Evolutionary conservation across 441 rosid species (phyloP), one percentile per base, ranked within the genome.

Genomic region (Eutrema salsugineum): DNA sequence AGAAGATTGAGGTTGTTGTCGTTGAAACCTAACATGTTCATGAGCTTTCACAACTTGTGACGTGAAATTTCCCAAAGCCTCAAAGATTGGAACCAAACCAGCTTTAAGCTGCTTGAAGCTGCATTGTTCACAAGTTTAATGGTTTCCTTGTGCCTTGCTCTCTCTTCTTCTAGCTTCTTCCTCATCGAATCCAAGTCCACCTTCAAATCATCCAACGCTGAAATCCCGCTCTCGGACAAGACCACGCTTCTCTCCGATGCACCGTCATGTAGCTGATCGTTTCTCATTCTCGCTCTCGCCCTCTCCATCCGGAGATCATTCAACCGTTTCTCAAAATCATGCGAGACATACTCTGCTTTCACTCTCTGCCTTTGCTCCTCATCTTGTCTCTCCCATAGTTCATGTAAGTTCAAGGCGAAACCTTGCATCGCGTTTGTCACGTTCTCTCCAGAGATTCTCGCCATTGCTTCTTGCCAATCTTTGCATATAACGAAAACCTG

Each of bases 11-110:
- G 70, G 36, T 39, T 66, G 65, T 10, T 75, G 56, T 70, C 75
- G 50, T 55, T 83, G 77, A 57, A 88, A 85, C 73, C 97, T 82
- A 61, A 94, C 93, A 75, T 90, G 87, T 55, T 87, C 94, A 20
- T 90, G 91, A 71, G 88, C 93, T 84, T 84, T 82, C 81, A 90
- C 76, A 62, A 82, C 87, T 74, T 94, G 96, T n/a, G 94, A 79
- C 53, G 87, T 90, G 78, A 91, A 94, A 66, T 77, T 82, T 62
- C 90, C 90, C 78, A 94, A 75, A 62, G 96, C 90, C 78, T 90
- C 91, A 63, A 94, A 94, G 73, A 94, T 90, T 14, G 97, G 97
- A 19, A 87, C 82, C 79, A 94, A 69, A 36, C 97, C 97, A 24
- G 84, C 88, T 73, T 90, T 58, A 94, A 67, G 75, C 96, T 91